Conservation (phyloP, 768 basidiomycete species). For the Ramaria sp. region DNA sequence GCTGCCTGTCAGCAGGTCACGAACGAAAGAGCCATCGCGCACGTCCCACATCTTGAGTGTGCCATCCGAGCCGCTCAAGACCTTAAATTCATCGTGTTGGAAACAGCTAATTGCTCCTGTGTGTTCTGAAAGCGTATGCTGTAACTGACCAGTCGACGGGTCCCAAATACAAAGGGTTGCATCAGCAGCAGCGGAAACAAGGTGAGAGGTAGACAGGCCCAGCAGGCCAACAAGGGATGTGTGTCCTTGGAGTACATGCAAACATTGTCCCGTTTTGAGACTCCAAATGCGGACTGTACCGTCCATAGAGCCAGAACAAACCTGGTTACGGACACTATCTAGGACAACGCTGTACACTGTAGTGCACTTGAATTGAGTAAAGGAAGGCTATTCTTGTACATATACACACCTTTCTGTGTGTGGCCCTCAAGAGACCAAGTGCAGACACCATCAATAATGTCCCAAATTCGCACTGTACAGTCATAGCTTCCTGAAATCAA, state of each 20-base stretch:
- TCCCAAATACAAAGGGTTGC: slow-evolving; percentile 94
- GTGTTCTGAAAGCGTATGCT: slow-evolving; percentile 79
- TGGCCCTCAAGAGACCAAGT: slow-evolving; percentile 78
- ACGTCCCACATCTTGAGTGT: slow-evolving; percentile 98
- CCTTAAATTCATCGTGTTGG: slow-evolving; percentile 97
- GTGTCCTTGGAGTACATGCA: slow-evolving; percentile 79
- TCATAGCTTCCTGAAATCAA: slow-evolving; percentile 96
- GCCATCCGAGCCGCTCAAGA: slow-evolving; percentile 90
- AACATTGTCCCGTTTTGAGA: slow-evolving; percentile 67
- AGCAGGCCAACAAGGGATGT: slow-evolving; percentile 92
- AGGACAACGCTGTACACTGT: slow-evolving; percentile 93
- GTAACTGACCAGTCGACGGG: slow-evolving; percentile 68
- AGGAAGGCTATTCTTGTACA: not conserved
- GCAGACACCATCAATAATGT: slow-evolving; percentile 73
- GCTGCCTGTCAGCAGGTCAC: slow-evolving; percentile 84
- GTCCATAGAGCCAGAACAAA: slow-evolving; percentile 97
- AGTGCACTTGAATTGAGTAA: not conserved
- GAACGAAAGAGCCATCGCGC: slow-evolving; percentile 70
- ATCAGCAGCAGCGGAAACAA: slow-evolving; percentile 95
- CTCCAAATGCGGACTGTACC: slow-evolving; percentile 95
- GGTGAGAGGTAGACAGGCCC: slow-evolving; percentile 76
- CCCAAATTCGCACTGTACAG: slow-evolving; percentile 91
- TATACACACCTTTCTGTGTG: slow-evolving; percentile 74
- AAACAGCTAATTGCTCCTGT: slow-evolving; percentile 99
- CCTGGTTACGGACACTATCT: slow-evolving; percentile 79